Evolutionary conservation across 1,139 yeast species (phyloP), one percentile per base, ranked within the genome.

Genomic region (Scheffersomyces insectosa): DNA sequence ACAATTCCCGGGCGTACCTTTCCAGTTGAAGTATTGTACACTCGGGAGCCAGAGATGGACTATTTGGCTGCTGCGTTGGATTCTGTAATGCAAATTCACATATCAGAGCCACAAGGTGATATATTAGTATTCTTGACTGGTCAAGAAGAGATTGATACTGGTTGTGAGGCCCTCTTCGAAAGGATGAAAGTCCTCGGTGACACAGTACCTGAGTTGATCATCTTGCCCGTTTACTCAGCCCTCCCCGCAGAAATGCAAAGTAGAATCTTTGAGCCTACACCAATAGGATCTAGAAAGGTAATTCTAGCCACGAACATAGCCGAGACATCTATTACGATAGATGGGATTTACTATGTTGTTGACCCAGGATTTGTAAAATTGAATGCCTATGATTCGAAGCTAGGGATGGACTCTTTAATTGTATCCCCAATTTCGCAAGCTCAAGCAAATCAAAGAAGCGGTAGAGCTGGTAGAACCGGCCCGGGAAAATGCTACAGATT

Each of bases 131-230:
- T 89, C 57, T 68, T 89, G 47, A 88, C 97, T 0, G 97, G 97
- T 59, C 93, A 88, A 57, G 97, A 89, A 48, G 97, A 89, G 59
- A 91, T 91, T 57, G 99, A 91, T 57, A 84, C 95, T 0, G 83
- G 95, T 46, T 88, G 95, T 58, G 96, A 88, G 55, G 80, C 83
- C 0, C 64, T 90, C 5, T 76, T 66, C 46, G 87, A 86, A 49
- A 72, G 89, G 45, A 77, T 85, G 59, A 82, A 85, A 52, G 74
- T 80, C 0, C 63, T 90, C 41, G 91, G 89, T 3, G 78, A 81
- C 30, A 65, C 79, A 0, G 77, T 80, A 0, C 77, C 83, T 0
- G 95, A 88, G 43, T 68, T 91, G 39, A 68, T 88, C 15, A 82
- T 91, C 11, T 65, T 90, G n/a, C 98, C 98, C 0, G 95, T 93